phyloP scores from a whole-genome alignment of 1,284 basidiomycete genomes.

The Thelephora terrestris region DNA sequence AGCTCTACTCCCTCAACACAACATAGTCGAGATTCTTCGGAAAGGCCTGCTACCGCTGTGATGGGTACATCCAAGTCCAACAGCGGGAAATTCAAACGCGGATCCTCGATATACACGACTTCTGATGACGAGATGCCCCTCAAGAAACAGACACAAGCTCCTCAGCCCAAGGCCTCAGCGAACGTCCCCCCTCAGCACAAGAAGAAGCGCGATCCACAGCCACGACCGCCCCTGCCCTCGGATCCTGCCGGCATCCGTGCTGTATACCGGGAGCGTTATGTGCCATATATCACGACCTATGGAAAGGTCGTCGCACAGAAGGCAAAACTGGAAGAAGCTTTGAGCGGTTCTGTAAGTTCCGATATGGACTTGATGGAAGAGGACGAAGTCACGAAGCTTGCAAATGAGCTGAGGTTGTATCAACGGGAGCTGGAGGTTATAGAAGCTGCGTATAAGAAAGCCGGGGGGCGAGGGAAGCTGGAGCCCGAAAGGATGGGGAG shows the following conservation, averaged over 20 bases:
- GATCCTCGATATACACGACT: constrained; percentile 44
- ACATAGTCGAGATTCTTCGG: not conserved
- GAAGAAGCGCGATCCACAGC: constrained; percentile 10
- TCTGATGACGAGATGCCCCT: constrained; percentile 41
- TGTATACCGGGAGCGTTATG: constrained; percentile 40
- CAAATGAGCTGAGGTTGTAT: not conserved
- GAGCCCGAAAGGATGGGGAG: not conserved
- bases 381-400: constrained; percentile 35
- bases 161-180: constrained; percentile 8
- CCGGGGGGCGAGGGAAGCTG: not conserved
- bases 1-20: not conserved
- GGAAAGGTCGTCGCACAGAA: constrained; percentile 37
- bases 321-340: constrained; percentile 33
- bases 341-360: constrained; percentile 28
- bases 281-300: constrained; percentile 37
- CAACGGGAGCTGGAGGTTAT: not conserved
- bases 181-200: constrained; percentile 9
- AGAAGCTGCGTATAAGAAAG: not conserved
- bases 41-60: not conserved
- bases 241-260: constrained; percentile 40
- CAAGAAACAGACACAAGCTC: constrained; percentile 8
- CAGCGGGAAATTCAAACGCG: constrained; percentile 14
- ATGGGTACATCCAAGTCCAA: constrained; percentile 4
- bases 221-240: constrained; percentile 26
- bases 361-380: constrained; percentile 41